Evolutionary conservation across 1,139 yeast species (phyloP), one percentile per base, ranked within the genome.

Genomic region (Scheffersomyces cryptocercus): DNA sequence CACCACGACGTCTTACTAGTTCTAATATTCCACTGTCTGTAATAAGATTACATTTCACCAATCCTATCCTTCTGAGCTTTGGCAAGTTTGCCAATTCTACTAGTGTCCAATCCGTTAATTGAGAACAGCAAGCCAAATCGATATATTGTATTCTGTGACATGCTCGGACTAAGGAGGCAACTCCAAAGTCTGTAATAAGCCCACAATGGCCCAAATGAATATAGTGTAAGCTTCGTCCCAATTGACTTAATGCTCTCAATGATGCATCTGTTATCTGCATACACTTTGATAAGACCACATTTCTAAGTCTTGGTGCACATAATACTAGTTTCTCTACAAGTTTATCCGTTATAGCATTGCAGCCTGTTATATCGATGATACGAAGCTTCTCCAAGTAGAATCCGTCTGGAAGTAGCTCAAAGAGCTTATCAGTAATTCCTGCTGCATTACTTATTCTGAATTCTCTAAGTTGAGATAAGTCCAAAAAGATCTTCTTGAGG

Each of bases 151-250:
- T 81, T 48, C 97, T 75, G 47, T 85, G 88, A 60, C 99, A 93
- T 44, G 80, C 77, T 55, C 87, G 77, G 14, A 89, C 89, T 49
- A 93, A 73, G 10, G 81, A 75, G 15, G 82, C 79, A 20, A 93
- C 95, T 13, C 97, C 97, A 49, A 78, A 80, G 66, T 93, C 98
- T 1, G 98, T 93, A 44, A 93, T 87, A 57, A 85, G 81, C 41
- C 84, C 81, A 69, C 99, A 93, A 68, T 93, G 99, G 24, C 98
- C 98, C 51, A 93, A 77, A 67, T 93, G 99, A 44, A 93, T 77
- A 56, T 90, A 89, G 61, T 91, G 97, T 53, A 93, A 73, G 56
- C 85, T 85, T 58, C 88, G 82, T 6, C 96, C 96, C 46, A 91
- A 71, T 39, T 75, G 77, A 10, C 95, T 75, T 51, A 90, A 73